Evolutionary conservation across 2,329 filamentous ascomycete species (phyloP).

Genomic region (Aspergillus awamori): DNA sequence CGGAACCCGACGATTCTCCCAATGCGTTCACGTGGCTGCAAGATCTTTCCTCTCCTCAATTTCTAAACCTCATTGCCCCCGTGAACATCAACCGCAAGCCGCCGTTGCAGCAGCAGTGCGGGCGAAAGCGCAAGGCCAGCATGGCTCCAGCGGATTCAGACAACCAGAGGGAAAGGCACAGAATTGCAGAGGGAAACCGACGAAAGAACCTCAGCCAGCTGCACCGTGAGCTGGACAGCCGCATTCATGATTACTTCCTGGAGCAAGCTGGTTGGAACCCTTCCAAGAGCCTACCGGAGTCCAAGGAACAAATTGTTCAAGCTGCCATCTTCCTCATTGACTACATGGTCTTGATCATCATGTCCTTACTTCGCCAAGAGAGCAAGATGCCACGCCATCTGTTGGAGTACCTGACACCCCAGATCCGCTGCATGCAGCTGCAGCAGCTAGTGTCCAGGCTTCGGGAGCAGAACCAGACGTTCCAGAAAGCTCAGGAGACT

Average conservation of each 20-base stretch:
- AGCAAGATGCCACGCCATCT: too few species aligned
- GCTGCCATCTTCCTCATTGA: too few species aligned
- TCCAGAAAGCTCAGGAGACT: conserved; percentile 39
- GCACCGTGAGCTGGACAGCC: conserved; percentile 41
- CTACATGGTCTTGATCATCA: too few species aligned
- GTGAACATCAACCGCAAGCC: conserved; percentile 43
- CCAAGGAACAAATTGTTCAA: too few species aligned
- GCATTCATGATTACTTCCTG: conserved; percentile 43
- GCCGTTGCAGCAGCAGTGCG: conserved; percentile 43
- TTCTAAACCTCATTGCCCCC: conserved; percentile 39
- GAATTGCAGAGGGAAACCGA: conserved; percentile 44
- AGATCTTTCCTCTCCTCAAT: conserved; percentile 36
- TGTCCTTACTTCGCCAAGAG: too few species aligned
- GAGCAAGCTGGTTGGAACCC: too few species aligned
- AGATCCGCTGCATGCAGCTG: conserved; percentile 44
- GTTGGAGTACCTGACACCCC: conserved; percentile 43
- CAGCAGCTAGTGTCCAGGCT: conserved; percentile 38
- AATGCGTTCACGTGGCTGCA: conserved; percentile 37
- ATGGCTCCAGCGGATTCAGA: conserved; percentile 34
- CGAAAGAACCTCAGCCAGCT: conserved; percentile 45
- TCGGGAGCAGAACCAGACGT: conserved; percentile 40
- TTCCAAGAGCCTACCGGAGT: too few species aligned
- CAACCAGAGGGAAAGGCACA: conserved; percentile 45
- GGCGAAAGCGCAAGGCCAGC: conserved; percentile 44
- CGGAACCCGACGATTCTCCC: conserved; percentile 36